Conservation (phyloP, 352 stramenopile genomes). For the Thraustochytrium striatum region DNA sequence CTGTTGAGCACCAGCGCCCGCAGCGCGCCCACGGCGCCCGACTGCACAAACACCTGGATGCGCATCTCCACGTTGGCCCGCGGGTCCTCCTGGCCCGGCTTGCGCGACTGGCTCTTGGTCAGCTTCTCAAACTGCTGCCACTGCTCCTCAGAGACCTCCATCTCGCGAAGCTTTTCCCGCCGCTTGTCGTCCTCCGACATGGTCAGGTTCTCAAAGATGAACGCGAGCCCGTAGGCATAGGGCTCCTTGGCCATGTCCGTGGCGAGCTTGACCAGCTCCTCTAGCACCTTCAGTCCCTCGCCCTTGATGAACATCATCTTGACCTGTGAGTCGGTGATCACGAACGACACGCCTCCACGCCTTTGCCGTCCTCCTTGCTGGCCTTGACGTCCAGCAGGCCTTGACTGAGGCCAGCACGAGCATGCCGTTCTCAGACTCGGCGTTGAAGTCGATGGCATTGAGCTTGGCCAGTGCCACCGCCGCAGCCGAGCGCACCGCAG, state of each 20-base stretch:
- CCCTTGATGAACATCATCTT: slow-evolving; percentile 48
- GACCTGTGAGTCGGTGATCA: slow-evolving; percentile 44
- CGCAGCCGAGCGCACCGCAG: slow-evolving; percentile 3
- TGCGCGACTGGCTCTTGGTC: slow-evolving; percentile 83
- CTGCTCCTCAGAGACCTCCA: slow-evolving; percentile 92
- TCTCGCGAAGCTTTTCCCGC: slow-evolving; percentile 89
- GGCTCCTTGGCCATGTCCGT: not conserved
- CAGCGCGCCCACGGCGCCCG: slow-evolving; percentile 64
- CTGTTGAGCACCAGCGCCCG: slow-evolving; percentile 72
- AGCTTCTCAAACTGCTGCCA: slow-evolving; percentile 94
- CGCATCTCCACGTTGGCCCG: slow-evolving; percentile 66
- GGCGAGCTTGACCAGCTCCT: not conserved
- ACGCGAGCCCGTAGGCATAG: slow-evolving; percentile 80
- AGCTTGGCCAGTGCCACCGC: slow-evolving; percentile 47
- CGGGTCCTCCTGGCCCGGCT: slow-evolving; percentile 80
- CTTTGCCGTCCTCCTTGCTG: slow-evolving; percentile 41
- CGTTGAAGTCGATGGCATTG: slow-evolving; percentile 47
- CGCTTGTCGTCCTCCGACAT: slow-evolving; percentile 87
- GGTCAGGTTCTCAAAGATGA: slow-evolving; percentile 85
- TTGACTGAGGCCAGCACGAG: slow-evolving; percentile 38
- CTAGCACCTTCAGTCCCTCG: slow-evolving; percentile 27
- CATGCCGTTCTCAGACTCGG: slow-evolving; percentile 32
- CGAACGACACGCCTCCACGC: slow-evolving; percentile 46
- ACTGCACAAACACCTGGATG: slow-evolving; percentile 55
- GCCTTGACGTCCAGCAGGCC: slow-evolving; percentile 39